Evolutionary conservation across 208 protist species (phyloP), one percentile per base, ranked within the genome.

Genomic region (Trypanosoma mega): DNA sequence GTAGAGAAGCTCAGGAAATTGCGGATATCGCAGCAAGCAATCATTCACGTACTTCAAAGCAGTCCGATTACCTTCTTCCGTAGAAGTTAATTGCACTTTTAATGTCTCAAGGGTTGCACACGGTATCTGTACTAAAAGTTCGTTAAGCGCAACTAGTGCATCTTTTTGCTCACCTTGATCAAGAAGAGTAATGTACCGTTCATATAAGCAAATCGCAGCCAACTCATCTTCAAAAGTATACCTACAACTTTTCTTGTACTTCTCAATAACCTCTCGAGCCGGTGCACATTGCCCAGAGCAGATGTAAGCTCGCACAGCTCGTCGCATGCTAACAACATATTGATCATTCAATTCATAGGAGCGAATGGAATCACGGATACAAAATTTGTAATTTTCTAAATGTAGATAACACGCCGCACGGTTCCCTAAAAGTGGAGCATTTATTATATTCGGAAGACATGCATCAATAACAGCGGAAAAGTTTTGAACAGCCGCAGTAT

Each of bases 51-150:
- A 72, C 2, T 49, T 27, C 39, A 70, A 62, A 21, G 65, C 80
- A 23, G 51, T 55, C 26, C 44, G 48, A 18, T 63, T 69, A 33
- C 68, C 77, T 33, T 76, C 70, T 27, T 79, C 72, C 20, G 72
- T 41, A 23, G 72, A 55, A 41, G 85, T 37, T 26, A 87, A 67
- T 36, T 78, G 74, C 43, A 81, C 80, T 45, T 80, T 79, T 2
- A 76, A 44, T 12, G 72, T 65, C 55, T 87, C 80, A 36, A 91
- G 60, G 1, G 68, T 59, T 8, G 80, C 76, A 33, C 84, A 91
- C 0, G 84, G 78, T 0, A 81, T 58, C 18, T 72, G 20, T 16
- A 47, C 31, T 24, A 85, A 27, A 16, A 87, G 46, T 14, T 64
- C 30, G 26, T 82, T 74, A n/a, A 91, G 52, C 29, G 77, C 54